These are phyloP conservation scores for Schizophyllum commune DNA, from an alignment of 1,284 basidiomycete genomes.

Conservation along the genomic window DNA sequence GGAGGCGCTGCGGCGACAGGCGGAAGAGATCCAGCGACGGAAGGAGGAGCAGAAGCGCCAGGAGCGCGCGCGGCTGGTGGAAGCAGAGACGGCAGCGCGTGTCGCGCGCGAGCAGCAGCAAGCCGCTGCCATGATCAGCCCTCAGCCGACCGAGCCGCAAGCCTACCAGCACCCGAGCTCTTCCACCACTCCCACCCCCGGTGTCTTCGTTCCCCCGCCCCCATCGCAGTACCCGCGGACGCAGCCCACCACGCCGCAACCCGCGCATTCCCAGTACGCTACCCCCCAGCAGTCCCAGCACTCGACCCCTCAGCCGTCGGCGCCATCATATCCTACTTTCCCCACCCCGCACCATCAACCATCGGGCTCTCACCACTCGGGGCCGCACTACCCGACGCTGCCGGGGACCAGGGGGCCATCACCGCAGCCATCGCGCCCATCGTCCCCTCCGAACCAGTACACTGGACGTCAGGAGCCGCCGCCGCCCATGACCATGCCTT, in stretches of 20 bases:
- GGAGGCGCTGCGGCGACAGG: conserved; percentile 26
- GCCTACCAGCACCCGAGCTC: neutral
- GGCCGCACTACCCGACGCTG: neutral
- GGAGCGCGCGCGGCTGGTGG: conserved; percentile 29
- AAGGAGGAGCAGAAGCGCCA: conserved; percentile 25
- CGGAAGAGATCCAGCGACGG: conserved; percentile 27
- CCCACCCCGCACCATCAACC: conserved; percentile 5
- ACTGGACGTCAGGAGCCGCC: conserved; percentile 16
- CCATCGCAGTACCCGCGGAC: neutral
- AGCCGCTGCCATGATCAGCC: neutral
- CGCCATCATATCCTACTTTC: conserved; percentile 15
- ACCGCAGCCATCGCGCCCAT: conserved; percentile 15
- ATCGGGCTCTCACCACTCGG: neutral
- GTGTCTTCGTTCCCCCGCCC: neutral
- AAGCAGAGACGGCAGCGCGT: conserved; percentile 28
- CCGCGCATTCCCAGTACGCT: neutral
- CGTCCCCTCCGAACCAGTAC: conserved; percentile 16
- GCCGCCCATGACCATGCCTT: conserved; percentile 20
- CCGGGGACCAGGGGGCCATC: conserved; percentile 10
- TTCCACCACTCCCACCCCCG: neutral
- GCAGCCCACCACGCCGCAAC: neutral
- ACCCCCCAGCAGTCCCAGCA: neutral
- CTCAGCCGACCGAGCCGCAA: neutral
- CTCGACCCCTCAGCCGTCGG: neutral
- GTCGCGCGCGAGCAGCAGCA: neutral